phyloP scores from a whole-genome alignment of 208 protist genomes.

The Leishmania arabica region DNA sequence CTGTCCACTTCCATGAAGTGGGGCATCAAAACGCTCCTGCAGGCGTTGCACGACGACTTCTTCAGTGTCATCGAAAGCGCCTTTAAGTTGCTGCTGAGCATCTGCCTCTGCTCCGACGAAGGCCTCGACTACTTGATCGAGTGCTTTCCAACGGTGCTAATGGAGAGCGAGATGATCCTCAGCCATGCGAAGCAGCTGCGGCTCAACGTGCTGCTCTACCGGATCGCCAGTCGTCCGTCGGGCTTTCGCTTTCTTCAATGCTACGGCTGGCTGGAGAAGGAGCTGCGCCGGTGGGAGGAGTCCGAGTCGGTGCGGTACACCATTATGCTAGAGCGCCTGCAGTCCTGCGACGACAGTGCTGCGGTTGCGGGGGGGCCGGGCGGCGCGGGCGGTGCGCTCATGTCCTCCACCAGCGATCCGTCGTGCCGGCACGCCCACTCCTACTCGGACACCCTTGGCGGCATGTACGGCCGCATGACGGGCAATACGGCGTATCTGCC shows the following conservation, averaged over 20 bases:
- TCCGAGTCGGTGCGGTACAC: constrained; percentile 62
- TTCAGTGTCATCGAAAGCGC: constrained; percentile 79
- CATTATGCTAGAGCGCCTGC: constrained; percentile 50
- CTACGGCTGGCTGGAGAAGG: constrained; percentile 85
- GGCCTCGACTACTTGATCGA: constrained; percentile 88
- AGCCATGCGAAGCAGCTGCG: constrained; percentile 68
- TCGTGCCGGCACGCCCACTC: constrained; percentile 43
- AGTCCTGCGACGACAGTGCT: constrained; percentile 37
- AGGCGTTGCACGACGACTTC: constrained; percentile 76
- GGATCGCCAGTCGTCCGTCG: constrained; percentile 67
- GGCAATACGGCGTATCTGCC: constrained; percentile 30
- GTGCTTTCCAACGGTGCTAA: constrained; percentile 75
- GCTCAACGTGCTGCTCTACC: constrained; percentile 76
- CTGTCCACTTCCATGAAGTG: constrained; percentile 88
- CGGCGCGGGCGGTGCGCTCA: constrained; percentile 6
- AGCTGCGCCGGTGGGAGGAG: constrained; percentile 83
- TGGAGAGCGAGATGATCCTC: constrained; percentile 82
- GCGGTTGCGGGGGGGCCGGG: not conserved
- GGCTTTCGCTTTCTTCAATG: constrained; percentile 87
- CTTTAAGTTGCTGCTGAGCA: constrained; percentile 82
- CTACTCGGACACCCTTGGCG: constrained; percentile 40
- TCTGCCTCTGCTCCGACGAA: constrained; percentile 87
- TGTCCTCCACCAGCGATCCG: constrained; percentile 18
- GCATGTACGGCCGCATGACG: constrained; percentile 17
- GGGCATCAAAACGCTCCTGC: constrained; percentile 84